These are phyloP conservation scores for Globisporangium splendens DNA, from an alignment of 352 stramenopile species.

Conservation along the genomic window DNA sequence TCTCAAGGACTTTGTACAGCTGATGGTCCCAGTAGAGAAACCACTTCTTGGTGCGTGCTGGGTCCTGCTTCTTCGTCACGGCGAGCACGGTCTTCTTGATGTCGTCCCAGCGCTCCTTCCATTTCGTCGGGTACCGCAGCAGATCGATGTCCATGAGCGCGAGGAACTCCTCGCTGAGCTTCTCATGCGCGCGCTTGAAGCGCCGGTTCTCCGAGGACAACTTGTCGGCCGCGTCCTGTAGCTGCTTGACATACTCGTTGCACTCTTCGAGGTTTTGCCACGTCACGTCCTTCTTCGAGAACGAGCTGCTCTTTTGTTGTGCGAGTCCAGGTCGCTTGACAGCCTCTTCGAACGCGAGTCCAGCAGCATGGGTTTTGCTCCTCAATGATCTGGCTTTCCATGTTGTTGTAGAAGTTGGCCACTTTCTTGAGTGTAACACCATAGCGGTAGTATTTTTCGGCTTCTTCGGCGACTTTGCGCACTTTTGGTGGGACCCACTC, in stretches of 20 bases:
- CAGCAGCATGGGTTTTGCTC: constrained; percentile 94
- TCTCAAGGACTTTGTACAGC: constrained; percentile 94
- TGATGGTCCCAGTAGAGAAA: constrained; percentile 93
- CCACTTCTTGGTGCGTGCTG: constrained; percentile 86
- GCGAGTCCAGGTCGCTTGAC: constrained; percentile 63
- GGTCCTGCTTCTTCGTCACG: constrained; percentile 78
- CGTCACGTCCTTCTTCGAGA: constrained; percentile 70
- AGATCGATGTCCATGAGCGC: constrained; percentile 90
- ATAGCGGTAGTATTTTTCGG: constrained; percentile 93
- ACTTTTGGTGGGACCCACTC: constrained; percentile 72
- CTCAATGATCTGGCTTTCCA: constrained; percentile 92
- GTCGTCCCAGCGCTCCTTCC: constrained; percentile 85
- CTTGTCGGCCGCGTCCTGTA: constrained; percentile 88
- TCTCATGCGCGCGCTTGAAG: constrained; percentile 87
- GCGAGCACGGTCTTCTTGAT: constrained; percentile 72
- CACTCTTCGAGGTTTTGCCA: constrained; percentile 92
- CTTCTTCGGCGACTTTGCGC: constrained; percentile 74
- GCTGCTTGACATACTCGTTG: constrained; percentile 89
- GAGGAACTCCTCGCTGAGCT: constrained; percentile 73
- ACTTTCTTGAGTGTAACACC: constrained; percentile 95
- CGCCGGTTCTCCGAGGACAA: constrained; percentile 89
- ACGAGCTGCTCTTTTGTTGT: constrained; percentile 29
- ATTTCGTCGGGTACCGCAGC: constrained; percentile 76
- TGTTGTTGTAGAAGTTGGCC: constrained; percentile 96
- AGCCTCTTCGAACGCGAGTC: constrained; percentile 89